These are phyloP conservation scores for Solanum microdontum DNA, from an alignment of 257 asterid species.

Conservation along the genomic window DNA sequence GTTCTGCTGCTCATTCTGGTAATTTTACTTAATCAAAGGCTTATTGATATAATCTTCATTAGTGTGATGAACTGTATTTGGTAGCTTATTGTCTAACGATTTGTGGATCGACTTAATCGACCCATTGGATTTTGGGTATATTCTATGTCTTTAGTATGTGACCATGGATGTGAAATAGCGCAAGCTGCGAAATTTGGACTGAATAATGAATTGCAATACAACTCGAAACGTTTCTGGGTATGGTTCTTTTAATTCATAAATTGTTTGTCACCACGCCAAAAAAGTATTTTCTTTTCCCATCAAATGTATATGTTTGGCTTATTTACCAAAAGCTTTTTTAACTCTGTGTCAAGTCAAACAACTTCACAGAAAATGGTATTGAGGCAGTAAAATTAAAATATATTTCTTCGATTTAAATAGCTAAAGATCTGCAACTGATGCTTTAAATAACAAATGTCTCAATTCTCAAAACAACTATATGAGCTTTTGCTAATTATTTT, in stretches of 20 bases:
- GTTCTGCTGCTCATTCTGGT: slow-evolving; percentile 14
- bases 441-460: background rate
- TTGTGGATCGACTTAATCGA: background rate
- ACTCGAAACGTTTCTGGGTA: background rate
- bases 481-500: background rate
- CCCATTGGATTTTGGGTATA: background rate
- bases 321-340: background rate
- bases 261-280: background rate
- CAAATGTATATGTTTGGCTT: background rate
- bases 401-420: background rate
- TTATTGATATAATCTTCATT: background rate
- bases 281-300: background rate
- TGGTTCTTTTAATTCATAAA: background rate
- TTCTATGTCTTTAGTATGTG: background rate
- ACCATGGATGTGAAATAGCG: background rate
- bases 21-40: background rate
- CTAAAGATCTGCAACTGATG: background rate
- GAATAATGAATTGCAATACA: background rate
- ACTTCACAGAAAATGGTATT: background rate
- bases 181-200: background rate
- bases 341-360: background rate
- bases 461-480: background rate
- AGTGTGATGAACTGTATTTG: background rate
- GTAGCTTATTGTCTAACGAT: background rate
- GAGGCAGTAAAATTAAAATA: background rate